A percentile compares a stretch with the other conserved stretches of the same genome.
These are phyloP conservation scores for Suillus subaureus DNA, from an alignment of 768 basidiomycete genomes.

Conservation along the genomic window DNA sequence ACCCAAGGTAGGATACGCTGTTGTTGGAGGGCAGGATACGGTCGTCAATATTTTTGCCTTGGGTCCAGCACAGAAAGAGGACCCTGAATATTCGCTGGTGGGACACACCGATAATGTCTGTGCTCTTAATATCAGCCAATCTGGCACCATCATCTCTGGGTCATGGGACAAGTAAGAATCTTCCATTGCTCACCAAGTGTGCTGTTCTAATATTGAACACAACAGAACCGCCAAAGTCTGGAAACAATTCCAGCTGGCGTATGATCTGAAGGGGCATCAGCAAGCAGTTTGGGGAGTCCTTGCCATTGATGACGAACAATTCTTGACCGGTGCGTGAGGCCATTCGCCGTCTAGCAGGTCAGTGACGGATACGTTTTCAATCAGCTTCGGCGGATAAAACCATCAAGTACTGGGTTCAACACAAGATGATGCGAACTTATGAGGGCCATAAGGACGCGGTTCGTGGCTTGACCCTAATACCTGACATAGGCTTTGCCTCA, in stretches of 20 bases:
- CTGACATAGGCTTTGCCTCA: slow-evolving; percentile 91
- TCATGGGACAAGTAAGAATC: slow-evolving; percentile 90
- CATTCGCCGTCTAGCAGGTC: neutral
- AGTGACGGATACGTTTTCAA: slow-evolving; percentile 15
- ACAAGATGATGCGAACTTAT: slow-evolving; percentile 75
- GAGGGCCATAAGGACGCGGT: slow-evolving; percentile 92
- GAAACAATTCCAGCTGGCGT: slow-evolving; percentile 71
- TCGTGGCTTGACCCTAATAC: slow-evolving; percentile 76
- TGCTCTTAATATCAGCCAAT: slow-evolving; percentile 68
- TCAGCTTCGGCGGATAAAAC: slow-evolving; percentile 93
- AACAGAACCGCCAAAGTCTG: slow-evolving; percentile 92
- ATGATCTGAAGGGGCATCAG: slow-evolving; percentile 82
- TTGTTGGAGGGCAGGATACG: slow-evolving; percentile 88
- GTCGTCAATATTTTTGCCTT: slow-evolving; percentile 84
- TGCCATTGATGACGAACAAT: slow-evolving; percentile 72
- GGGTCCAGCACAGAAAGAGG: slow-evolving; percentile 52
- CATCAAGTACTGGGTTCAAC: slow-evolving; percentile 84
- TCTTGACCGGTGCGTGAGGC: slow-evolving; percentile 71
- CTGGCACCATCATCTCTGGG: slow-evolving; percentile 85
- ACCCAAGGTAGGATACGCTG: slow-evolving; percentile 65
- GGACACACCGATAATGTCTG: slow-evolving; percentile 94
- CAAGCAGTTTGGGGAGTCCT: slow-evolving; percentile 95
- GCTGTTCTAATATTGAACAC: neutral
- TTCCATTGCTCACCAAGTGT: slow-evolving; percentile 1
- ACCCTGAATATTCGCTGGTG: slow-evolving; percentile 80